Evolutionary conservation across 805 yeast species (phyloP).

Genomic region (Candida pini): DNA sequence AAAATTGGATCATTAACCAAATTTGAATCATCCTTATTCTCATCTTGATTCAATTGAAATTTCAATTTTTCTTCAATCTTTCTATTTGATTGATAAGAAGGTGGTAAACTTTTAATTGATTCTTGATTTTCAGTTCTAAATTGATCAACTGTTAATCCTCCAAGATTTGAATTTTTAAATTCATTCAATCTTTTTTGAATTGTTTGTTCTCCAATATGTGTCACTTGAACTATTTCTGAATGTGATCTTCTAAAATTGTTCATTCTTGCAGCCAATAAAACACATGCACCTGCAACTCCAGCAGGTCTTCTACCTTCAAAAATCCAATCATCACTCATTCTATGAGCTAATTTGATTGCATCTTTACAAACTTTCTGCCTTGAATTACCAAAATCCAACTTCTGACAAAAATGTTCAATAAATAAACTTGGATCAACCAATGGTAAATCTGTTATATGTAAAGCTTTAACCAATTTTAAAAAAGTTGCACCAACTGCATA

Average conservation of each 20-base stretch:
- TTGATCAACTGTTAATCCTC: constrained; percentile 61
- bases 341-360: constrained; percentile 77
- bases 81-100: constrained; percentile 68
- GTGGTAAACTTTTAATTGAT: constrained; percentile 63
- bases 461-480: constrained; percentile 81
- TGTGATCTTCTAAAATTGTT: constrained; percentile 89
- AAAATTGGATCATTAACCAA: constrained; percentile 37
- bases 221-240: constrained; percentile 89
- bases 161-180: constrained; percentile 73
- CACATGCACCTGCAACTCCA: constrained; percentile 96
- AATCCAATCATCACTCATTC: constrained; percentile 95
- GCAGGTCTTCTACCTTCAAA: constrained; percentile 97
- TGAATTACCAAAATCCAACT: constrained; percentile 72
- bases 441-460: constrained; percentile 74
- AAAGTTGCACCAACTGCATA: constrained; percentile 95
- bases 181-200: constrained; percentile 86
- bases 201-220: constrained; percentile 93
- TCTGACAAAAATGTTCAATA: constrained; percentile 90
- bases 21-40: constrained; percentile 33
- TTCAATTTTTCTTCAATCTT: constrained; percentile 32
- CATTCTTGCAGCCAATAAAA: constrained; percentile 92
- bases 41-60: constrained; percentile 29
- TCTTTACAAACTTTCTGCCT: constrained; percentile 75
- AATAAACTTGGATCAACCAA: constrained; percentile 91
- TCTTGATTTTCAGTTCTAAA: constrained; percentile 46